Evolutionary conservation across 805 yeast species (phyloP).

Genomic region (Saturnispora besseyi): DNA sequence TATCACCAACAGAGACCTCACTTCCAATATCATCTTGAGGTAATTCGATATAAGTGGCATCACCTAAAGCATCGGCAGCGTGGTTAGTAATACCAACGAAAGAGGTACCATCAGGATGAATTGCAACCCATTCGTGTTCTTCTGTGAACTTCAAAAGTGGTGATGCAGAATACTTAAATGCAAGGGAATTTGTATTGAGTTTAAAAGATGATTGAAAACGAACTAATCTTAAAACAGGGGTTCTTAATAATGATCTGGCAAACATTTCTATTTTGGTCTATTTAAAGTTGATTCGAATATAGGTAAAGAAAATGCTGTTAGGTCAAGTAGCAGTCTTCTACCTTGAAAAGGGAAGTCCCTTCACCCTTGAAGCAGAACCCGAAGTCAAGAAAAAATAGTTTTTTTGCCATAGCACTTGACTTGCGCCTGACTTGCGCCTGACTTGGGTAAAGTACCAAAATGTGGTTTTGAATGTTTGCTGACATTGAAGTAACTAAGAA

Average conservation of each 20-base stretch:
- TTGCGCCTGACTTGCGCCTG: background rate
- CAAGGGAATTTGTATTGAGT: constrained; percentile 26
- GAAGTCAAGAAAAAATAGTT: background rate
- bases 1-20: constrained; percentile 55
- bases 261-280: constrained; percentile 6
- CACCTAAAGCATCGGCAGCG: constrained; percentile 95
- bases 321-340: background rate
- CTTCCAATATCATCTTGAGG: constrained; percentile 39
- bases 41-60: constrained; percentile 87
- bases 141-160: constrained; percentile 61
- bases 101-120: constrained; percentile 72
- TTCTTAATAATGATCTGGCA: constrained; percentile 10
- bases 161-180: constrained; percentile 28
- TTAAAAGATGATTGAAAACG: constrained; percentile 18
- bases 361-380: background rate
- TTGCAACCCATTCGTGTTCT: constrained; percentile 94
- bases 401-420: background rate
- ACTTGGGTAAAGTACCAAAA: too few species aligned
- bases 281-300: background rate
- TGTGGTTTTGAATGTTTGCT: too few species aligned
- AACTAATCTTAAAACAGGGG: constrained; percentile 15
- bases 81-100: constrained; percentile 88
- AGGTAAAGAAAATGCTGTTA: background rate
- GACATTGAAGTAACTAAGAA: too few species aligned
- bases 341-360: too few species aligned